Base-by-base conservation (phyloP, 78 protist genomes). In the Pigoraptor vietnamica region DNA sequence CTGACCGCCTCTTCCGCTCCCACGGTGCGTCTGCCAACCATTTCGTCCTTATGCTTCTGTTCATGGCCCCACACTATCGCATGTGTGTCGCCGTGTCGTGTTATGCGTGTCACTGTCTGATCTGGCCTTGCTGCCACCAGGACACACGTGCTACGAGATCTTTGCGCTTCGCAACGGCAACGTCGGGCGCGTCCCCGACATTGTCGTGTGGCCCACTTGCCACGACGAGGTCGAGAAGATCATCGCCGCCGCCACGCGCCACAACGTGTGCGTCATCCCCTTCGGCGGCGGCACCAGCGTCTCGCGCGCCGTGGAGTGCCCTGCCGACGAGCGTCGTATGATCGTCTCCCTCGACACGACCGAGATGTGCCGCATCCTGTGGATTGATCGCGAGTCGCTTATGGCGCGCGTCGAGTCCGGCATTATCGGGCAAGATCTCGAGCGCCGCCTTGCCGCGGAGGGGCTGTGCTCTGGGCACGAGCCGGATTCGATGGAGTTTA, bases 231-330 rank as follows among this genome's bases (percentile, higher is more conserved):
- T 96, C 67, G 98, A 94, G 87, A 79, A 37, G 21, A 39, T 97
- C 87, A 94, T 97, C 24, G 92, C 55, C 48, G 84, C 93, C 24
- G 97, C 97, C 25, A 37, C 91, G 38, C 86, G 90, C 86, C 91
- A 82, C 81, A 91, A 96, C 86, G 98, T 97, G 23, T 37, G 88
- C 79, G 25, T 97, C 37, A 97, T 97, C 24, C 97, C 98, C 82
- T 96, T 91, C 89, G 98, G 98, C 34, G 98, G 98, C 40, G 98
- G 98, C 82, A 95, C 96, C 29, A 92, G 93, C 67, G 95, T 96
- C 35, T 93, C 94, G 32, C 93, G 94, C 39, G 97, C 97, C 37
- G 90, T 88, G 33, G 89, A 87, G 86, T 93, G 96, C 90, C 94
- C 96, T 39, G 67, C 38, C 1, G 79, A 87, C 32, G 97, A 95